Evolutionary conservation across 768 basidiomycete species (phyloP).

Genomic region (Pisolithus microcarpus): DNA sequence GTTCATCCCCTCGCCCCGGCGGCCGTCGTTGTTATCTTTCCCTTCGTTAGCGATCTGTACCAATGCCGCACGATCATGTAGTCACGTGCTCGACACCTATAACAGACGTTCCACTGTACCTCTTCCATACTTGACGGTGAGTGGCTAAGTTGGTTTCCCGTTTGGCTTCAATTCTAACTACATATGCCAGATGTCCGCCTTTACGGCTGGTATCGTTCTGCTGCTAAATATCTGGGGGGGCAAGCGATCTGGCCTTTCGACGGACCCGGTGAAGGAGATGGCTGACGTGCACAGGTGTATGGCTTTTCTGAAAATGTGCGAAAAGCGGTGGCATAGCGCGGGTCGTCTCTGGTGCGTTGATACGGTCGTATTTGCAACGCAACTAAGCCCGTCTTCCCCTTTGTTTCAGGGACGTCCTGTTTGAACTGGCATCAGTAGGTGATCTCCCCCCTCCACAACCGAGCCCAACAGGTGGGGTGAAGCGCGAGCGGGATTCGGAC

Average conservation of each 20-base stretch:
- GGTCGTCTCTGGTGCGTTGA: constrained; percentile 41
- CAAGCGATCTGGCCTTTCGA: constrained; percentile 34
- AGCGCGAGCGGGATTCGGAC: constrained; percentile 59
- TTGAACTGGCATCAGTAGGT: constrained; percentile 64
- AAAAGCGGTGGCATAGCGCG: constrained; percentile 39
- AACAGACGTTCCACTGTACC: constrained; percentile 27
- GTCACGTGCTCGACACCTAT: constrained; percentile 60
- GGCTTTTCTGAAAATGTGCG: constrained; percentile 30
- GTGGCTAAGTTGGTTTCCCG: not conserved
- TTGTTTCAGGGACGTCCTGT: constrained; percentile 56
- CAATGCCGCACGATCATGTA: constrained; percentile 74
- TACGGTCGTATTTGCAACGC: not conserved
- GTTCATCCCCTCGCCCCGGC: constrained; percentile 62
- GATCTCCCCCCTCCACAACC: constrained; percentile 60
- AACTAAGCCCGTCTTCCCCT: not conserved
- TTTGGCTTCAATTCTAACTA: not conserved
- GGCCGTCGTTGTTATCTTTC: constrained; percentile 40
- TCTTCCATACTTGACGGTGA: constrained; percentile 25
- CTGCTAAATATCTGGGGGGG: constrained; percentile 52
- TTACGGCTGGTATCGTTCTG: constrained; percentile 45
- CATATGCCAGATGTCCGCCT: constrained; percentile 30
- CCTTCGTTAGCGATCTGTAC: constrained; percentile 76
- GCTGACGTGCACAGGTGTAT: constrained; percentile 48
- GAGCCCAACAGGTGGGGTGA: constrained; percentile 44
- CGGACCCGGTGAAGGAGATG: constrained; percentile 40